A percentile compares a stretch with the other conserved stretches of the same genome.
Conservation (phyloP, 2,329 filamentous ascomycete species). For the Didymellaceae sp. region DNA sequence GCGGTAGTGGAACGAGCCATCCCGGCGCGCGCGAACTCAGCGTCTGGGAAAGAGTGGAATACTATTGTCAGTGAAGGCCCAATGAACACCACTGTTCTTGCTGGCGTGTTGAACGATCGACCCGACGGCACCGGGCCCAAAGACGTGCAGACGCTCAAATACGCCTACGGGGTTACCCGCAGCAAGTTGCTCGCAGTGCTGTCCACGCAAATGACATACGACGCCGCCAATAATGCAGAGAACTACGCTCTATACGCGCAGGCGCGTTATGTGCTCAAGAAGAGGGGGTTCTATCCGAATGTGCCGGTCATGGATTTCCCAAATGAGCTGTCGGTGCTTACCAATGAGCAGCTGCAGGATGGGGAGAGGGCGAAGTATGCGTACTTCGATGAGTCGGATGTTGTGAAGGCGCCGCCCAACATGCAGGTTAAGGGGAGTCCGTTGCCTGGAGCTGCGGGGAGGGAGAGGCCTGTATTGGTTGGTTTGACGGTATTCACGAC, state of each 20-base stretch:
- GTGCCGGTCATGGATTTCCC: slow-evolving; percentile 41
- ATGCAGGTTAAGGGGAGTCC: slow-evolving; percentile 29
- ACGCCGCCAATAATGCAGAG: slow-evolving; percentile 44
- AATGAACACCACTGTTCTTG: slow-evolving; percentile 44
- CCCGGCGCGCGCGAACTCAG: slow-evolving; percentile 24
- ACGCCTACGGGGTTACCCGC: slow-evolving; percentile 43
- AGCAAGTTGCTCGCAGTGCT: slow-evolving; percentile 40
- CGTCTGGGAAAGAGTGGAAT: slow-evolving; percentile 29
- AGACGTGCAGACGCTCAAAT: slow-evolving; percentile 36
- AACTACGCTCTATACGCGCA: slow-evolving; percentile 45
- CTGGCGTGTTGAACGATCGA: slow-evolving; percentile 39
- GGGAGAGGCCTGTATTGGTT: slow-evolving; percentile 8
- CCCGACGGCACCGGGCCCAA: slow-evolving; percentile 27
- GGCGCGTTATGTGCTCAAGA: slow-evolving; percentile 38
- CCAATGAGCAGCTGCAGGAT: slow-evolving; percentile 43
- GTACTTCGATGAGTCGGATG: slow-evolving; percentile 39
- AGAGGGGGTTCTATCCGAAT: slow-evolving; percentile 40
- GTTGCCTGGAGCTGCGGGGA: slow-evolving; percentile 29
- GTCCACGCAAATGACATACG: slow-evolving; percentile 41
- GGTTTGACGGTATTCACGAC: slow-evolving; percentile 10
- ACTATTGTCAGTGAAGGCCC: slow-evolving; percentile 24
- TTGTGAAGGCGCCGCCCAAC: slow-evolving; percentile 24
- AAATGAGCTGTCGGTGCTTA: slow-evolving; percentile 38
- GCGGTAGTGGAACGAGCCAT: slow-evolving; percentile 33
- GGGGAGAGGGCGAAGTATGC: slow-evolving; percentile 38